Evolutionary conservation across 2,329 filamentous ascomycete species (phyloP).

Genomic region (Paradendryphiella salina): DNA sequence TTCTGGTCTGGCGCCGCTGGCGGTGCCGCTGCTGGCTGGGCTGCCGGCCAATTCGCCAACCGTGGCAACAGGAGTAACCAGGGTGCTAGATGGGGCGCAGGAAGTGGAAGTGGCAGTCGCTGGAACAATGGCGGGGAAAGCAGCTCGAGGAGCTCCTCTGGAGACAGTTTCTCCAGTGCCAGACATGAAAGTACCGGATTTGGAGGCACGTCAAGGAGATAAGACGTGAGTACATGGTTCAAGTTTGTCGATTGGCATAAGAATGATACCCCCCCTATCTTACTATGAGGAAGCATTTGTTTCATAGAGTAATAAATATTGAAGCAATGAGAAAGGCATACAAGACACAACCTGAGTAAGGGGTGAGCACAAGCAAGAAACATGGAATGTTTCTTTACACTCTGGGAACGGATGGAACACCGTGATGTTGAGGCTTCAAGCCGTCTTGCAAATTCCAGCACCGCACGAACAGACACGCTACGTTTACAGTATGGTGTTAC

Average conservation of each 20-base stretch:
- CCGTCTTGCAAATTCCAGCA: too few species aligned
- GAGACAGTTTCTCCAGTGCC: slow-evolving; percentile 50
- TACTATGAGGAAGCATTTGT: neutral
- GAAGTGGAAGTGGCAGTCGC: slow-evolving; percentile 34
- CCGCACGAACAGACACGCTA: too few species aligned
- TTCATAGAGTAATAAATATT: neutral
- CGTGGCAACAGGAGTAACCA: slow-evolving; percentile 48
- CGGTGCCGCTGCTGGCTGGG: slow-evolving; percentile 70
- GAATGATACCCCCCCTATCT: slow-evolving; percentile 40
- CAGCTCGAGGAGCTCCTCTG: slow-evolving; percentile 42
- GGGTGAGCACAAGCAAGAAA: too few species aligned
- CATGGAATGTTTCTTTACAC: too few species aligned
- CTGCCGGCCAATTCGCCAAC: slow-evolving; percentile 54
- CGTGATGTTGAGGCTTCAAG: too few species aligned
- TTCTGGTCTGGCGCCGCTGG: slow-evolving; percentile 73
- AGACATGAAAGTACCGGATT: slow-evolving; percentile 73
- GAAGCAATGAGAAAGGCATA: neutral
- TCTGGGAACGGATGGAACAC: too few species aligned
- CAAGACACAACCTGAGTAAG: too few species aligned
- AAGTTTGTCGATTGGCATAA: slow-evolving; percentile 21
- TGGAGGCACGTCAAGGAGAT: slow-evolving; percentile 63
- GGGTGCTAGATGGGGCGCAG: slow-evolving; percentile 39
- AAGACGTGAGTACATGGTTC: slow-evolving; percentile 1
- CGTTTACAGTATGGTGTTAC: too few species aligned
- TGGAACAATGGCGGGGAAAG: slow-evolving; percentile 48